Conservation (phyloP, 129 eudicot species). For the Flaveria linearis region DNA sequence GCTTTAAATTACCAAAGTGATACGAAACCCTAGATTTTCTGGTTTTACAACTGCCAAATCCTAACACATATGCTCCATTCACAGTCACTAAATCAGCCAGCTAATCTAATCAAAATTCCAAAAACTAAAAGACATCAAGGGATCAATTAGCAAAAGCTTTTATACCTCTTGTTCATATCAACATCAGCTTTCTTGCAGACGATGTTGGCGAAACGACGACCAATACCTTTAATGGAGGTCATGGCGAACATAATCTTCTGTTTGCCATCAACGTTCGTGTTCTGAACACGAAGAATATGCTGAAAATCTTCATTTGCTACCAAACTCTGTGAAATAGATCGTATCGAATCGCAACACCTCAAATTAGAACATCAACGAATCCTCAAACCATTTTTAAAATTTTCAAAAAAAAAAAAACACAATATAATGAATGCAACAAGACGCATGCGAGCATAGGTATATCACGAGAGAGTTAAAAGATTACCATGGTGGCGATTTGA, state of each 20-base stretch:
- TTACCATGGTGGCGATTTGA: constrained; percentile 33
- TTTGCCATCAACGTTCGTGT: constrained; percentile 74
- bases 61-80: too few relatives aligned
- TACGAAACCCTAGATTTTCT: too few relatives aligned
- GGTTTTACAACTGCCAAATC: too few relatives aligned
- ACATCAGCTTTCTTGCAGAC: constrained; percentile 75
- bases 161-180: constrained; percentile 68
- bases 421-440: too few relatives aligned
- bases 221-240: constrained; percentile 74
- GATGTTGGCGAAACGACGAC: constrained; percentile 69
- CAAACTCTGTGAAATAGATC: constrained; percentile 43
- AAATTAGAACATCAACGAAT: constrained; percentile 12
- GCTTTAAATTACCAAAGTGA: too few relatives aligned
- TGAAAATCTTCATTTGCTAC: constrained; percentile 76
- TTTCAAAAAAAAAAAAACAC: too few relatives aligned
- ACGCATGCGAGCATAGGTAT: too few relatives aligned
- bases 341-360: not conserved
- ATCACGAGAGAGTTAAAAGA: not conserved
- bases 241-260: constrained; percentile 72
- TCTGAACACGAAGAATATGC: constrained; percentile 72
- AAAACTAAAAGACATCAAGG: not conserved
- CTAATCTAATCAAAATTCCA: not conserved
- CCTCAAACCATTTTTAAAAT: too few relatives aligned
- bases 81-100: too few relatives aligned
- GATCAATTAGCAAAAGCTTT: not conserved